A percentile compares a stretch with the other conserved stretches of the same genome.
phyloP scores from a whole-genome alignment of 768 basidiomycete genomes.

The Pleurotus tuoliensis region DNA sequence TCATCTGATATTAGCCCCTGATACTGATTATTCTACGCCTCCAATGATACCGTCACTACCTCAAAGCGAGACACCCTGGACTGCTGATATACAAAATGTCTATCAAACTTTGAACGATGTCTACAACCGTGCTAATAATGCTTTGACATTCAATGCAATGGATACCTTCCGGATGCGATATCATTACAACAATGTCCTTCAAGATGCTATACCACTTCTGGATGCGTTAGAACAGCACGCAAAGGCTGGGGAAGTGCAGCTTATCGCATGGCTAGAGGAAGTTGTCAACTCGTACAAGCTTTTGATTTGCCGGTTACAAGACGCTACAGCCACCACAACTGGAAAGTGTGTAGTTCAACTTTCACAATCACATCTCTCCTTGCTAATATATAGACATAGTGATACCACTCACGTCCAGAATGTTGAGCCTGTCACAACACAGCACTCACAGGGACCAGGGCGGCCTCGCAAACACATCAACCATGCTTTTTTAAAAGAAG shows the following conservation, averaged over 20 bases:
- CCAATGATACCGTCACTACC: neutral
- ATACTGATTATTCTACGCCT: neutral
- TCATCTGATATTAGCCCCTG: neutral
- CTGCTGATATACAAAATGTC: neutral
- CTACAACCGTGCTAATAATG: neutral
- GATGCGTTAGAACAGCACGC: neutral
- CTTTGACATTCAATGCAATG: neutral
- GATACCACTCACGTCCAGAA: neutral
- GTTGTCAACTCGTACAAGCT: neutral
- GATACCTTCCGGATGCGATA: conserved; percentile 3
- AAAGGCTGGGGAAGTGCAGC: neutral
- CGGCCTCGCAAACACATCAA: conserved; percentile 6
- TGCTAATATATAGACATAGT: neutral
- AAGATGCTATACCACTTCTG: neutral
- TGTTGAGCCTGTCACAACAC: neutral
- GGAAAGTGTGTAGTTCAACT: neutral
- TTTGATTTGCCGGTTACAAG: neutral
- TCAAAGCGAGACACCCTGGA: neutral
- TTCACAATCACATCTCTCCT: neutral
- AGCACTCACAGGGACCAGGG: neutral
- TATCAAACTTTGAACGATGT: neutral
- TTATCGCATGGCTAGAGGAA: neutral
- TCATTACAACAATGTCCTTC: neutral
- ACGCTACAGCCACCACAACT: neutral
- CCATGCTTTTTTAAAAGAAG: conserved; percentile 1